Evolutionary conservation across 345 rosid species (phyloP).

Genomic region (Sonneratia caseolaris): DNA sequence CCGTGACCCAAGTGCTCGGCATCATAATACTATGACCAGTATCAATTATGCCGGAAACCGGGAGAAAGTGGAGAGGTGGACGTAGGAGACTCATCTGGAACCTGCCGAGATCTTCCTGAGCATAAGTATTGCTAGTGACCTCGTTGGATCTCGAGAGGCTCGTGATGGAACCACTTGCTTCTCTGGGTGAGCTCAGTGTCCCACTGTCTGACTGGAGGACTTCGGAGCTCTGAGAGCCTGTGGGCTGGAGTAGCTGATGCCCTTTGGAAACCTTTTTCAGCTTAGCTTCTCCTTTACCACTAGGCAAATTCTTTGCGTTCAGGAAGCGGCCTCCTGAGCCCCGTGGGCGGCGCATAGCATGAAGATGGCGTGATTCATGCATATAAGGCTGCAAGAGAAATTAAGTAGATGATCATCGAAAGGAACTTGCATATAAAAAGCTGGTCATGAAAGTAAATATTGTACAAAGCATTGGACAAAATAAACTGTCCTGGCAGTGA

Average conservation of each 20-base stretch:
- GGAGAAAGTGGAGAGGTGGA: slow-evolving; percentile 24
- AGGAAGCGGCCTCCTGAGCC: slow-evolving; percentile 96
- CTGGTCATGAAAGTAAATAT: not conserved
- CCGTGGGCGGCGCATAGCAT: slow-evolving; percentile 95
- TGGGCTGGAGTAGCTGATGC: slow-evolving; percentile 22
- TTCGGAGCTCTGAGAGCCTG: slow-evolving; percentile 72
- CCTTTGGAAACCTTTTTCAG: slow-evolving; percentile 20
- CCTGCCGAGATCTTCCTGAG: slow-evolving; percentile 22
- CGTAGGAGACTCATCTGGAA: slow-evolving; percentile 26
- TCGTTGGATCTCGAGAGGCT: slow-evolving; percentile 47
- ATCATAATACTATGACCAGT: slow-evolving; percentile 38
- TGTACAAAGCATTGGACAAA: not conserved
- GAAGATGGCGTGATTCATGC: slow-evolving; percentile 90
- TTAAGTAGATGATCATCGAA: not conserved
- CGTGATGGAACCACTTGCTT: slow-evolving; percentile 29
- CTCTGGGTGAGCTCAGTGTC: slow-evolving; percentile 48
- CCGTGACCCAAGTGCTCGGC: slow-evolving; percentile 68
- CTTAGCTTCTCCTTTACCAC: slow-evolving; percentile 21
- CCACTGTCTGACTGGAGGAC: slow-evolving; percentile 70
- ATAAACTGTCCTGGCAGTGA: too few species aligned
- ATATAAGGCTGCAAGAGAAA: slow-evolving; percentile 54
- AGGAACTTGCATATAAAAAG: not conserved
- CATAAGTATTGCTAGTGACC: slow-evolving; percentile 59
- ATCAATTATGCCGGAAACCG: slow-evolving; percentile 34
- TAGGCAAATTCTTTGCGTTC: slow-evolving; percentile 36